These are phyloP conservation scores for Phylloporus rhodoxanthus DNA, from an alignment of 768 basidiomycete genomes.

Conservation along the genomic window DNA sequence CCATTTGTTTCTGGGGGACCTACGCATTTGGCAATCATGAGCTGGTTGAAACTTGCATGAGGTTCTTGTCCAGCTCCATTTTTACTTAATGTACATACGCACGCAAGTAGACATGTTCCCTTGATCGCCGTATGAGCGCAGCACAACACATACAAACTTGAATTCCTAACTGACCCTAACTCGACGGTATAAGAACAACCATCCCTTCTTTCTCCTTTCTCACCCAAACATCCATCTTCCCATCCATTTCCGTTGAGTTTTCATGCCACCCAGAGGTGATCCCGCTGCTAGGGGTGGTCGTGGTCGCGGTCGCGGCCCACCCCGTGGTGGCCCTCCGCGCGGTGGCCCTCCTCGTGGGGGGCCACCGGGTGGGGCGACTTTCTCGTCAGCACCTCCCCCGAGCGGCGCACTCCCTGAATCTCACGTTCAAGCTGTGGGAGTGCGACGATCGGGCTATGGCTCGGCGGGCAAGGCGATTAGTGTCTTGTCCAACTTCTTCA, in stretches of 20 bases:
- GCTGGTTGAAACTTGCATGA: slow-evolving; percentile 47
- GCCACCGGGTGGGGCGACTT: slow-evolving; percentile 17
- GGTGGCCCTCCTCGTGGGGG: slow-evolving; percentile 29
- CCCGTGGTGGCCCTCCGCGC: slow-evolving; percentile 23
- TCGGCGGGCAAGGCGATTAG: slow-evolving; percentile 42
- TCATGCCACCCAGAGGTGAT: slow-evolving; percentile 38
- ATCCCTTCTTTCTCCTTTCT: slow-evolving; percentile 6
- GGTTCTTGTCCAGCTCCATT: slow-evolving; percentile 1
- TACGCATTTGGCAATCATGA: slow-evolving; percentile 52
- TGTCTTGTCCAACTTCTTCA: slow-evolving; percentile 58
- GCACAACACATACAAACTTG: slow-evolving; percentile 28
- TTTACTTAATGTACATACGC: slow-evolving; percentile 7
- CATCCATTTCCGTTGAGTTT: not conserved
- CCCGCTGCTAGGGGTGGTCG: slow-evolving; percentile 23
- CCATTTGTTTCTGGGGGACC: slow-evolving; percentile 48
- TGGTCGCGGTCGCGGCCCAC: slow-evolving; percentile 20
- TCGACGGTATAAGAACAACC: slow-evolving; percentile 17
- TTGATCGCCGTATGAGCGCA: slow-evolving; percentile 12
- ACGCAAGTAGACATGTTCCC: not conserved
- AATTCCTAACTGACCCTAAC: not conserved
- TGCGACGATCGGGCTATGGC: slow-evolving; percentile 62
- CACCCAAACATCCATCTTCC: slow-evolving; percentile 18
- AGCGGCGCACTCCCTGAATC: slow-evolving; percentile 27
- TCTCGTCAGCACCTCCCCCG: slow-evolving; percentile 27
- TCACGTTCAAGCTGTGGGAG: slow-evolving; percentile 54